These are phyloP conservation scores for Globisporangium recalcitrans DNA, from an alignment of 352 stramenopile species.

Conservation along the genomic window DNA sequence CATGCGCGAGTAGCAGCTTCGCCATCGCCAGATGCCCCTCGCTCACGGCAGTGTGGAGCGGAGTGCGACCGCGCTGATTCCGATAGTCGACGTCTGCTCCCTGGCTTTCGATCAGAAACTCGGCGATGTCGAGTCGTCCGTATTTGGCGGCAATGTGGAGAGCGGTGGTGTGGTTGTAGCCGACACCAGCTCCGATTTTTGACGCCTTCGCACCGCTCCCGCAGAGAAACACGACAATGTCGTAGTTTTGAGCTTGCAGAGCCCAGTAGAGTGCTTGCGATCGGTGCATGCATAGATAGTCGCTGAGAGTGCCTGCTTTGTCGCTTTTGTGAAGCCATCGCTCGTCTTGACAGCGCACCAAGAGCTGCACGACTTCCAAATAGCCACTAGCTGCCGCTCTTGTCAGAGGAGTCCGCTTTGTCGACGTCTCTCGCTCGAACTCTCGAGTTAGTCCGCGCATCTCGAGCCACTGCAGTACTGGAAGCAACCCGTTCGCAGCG, in stretches of 20 bases:
- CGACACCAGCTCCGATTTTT: not conserved
- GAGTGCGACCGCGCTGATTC: conserved; percentile 8
- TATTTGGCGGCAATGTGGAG: conserved; percentile 8
- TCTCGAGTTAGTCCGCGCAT: not conserved
- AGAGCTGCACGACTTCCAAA: not conserved
- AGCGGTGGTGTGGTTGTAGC: conserved; percentile 1
- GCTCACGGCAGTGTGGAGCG: conserved; percentile 1
- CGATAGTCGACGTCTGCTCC: conserved; percentile 7
- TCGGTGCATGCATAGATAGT: not conserved
- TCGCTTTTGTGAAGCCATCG: not conserved
- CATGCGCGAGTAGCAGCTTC: conserved; percentile 4
- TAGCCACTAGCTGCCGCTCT: not conserved
- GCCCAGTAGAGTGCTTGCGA: conserved; percentile 1
- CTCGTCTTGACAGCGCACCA: not conserved
- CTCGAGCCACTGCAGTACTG: conserved; percentile 2
- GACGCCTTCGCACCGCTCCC: not conserved
- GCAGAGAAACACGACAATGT: not conserved
- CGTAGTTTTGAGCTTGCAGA: not conserved
- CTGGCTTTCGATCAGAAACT: conserved; percentile 5
- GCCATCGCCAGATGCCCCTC: not conserved
- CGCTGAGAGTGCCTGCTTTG: not conserved
- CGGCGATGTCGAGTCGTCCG: not conserved
- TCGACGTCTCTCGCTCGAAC: not conserved
- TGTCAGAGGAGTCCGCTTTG: not conserved
- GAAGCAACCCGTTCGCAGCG: not conserved